Base-by-base conservation (phyloP, 495 filamentous ascomycete species). In the Massariosphaeria phaeospora region DNA sequence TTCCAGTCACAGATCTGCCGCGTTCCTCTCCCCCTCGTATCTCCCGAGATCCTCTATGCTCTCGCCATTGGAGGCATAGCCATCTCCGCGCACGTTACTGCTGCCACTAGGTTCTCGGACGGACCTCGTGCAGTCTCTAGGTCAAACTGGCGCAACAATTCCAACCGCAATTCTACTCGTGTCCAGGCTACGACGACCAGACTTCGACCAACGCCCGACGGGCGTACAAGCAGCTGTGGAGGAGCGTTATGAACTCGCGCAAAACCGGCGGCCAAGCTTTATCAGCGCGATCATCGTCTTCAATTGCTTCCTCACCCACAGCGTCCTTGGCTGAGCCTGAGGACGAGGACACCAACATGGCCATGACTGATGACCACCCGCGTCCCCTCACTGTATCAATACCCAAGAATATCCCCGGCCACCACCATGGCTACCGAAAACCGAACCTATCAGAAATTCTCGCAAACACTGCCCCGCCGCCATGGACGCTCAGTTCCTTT, bases 401-500 rank as follows among this genome's bases (percentile, higher is more conserved):
- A 70, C 76, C 80, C 24, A 58, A 52, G 23, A 52, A 44, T 17
- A 62, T 48, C 23, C 47, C 62, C 9, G 57, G 71, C 31, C 78
- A 79, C 30, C 87, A 21, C 38, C 20, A 82, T 59, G 84, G 80
- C 68, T 77, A 83, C 17, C 85, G 86, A 66, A 79, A 85, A 55
- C 94, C 94, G 13, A 86, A 88, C 26, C 73, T 99, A 42, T 74
- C 84, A 42, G 91, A 97, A 58, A 89, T 99, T 12, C 78, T 99
- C 38, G 82, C 86, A 33, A 90, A 96, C 66, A 81, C 80, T 20
- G 86, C 94, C 47, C 85, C 88, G 0, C 83, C 89, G 33, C 94
- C 94, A 61, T 97, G 91, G 76, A 96, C 91, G 2, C 78, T 97
- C 15, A 81, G 81, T 59, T 93, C 94, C 20, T 97, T 99, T 71